A percentile compares a stretch with the other conserved stretches of the same genome.
phyloP scores from a whole-genome alignment of 2,329 filamentous ascomycete species.

The Cladosporium sp. region DNA sequence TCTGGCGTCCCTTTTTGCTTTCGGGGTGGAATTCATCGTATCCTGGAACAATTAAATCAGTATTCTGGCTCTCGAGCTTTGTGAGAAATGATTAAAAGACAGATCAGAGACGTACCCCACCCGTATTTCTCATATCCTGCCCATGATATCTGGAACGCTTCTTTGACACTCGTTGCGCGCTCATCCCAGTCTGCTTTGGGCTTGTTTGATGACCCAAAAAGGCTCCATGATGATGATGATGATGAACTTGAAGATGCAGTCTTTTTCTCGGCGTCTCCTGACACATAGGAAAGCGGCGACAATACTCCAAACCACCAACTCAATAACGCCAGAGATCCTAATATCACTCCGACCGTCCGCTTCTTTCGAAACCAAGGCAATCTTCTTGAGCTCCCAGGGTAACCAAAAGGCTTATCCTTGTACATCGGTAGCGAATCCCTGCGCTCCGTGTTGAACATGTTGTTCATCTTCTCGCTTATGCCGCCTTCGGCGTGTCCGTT shows the following conservation, averaged over 20 bases:
- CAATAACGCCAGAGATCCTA: slow-evolving; percentile 55
- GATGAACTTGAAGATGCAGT: background rate
- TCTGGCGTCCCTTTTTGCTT: slow-evolving; percentile 71
- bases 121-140: slow-evolving; percentile 87
- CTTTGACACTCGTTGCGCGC: slow-evolving; percentile 74
- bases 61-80: background rate
- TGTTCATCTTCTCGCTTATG: slow-evolving; percentile 58
- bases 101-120: slow-evolving; percentile 66
- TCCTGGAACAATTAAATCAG: slow-evolving; percentile 30
- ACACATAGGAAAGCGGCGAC: slow-evolving; percentile 30
- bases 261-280: slow-evolving; percentile 9
- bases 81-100: slow-evolving; percentile 1
- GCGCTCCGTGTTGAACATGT: slow-evolving; percentile 58
- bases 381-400: slow-evolving; percentile 53
- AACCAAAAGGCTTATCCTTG: slow-evolving; percentile 93
- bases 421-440: slow-evolving; percentile 76
- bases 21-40: slow-evolving; percentile 84
- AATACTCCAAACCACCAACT: slow-evolving; percentile 66
- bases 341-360: slow-evolving; percentile 51
- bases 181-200: slow-evolving; percentile 64
- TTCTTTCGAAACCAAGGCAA: slow-evolving; percentile 61
- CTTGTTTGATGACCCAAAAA: slow-evolving; percentile 49
- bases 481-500: slow-evolving; percentile 34
- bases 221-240: slow-evolving; percentile 32
- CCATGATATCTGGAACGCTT: slow-evolving; percentile 89